These are phyloP conservation scores for Paecilomyces niveus DNA, from an alignment of 2,329 filamentous ascomycete species.

Conservation along the genomic window DNA sequence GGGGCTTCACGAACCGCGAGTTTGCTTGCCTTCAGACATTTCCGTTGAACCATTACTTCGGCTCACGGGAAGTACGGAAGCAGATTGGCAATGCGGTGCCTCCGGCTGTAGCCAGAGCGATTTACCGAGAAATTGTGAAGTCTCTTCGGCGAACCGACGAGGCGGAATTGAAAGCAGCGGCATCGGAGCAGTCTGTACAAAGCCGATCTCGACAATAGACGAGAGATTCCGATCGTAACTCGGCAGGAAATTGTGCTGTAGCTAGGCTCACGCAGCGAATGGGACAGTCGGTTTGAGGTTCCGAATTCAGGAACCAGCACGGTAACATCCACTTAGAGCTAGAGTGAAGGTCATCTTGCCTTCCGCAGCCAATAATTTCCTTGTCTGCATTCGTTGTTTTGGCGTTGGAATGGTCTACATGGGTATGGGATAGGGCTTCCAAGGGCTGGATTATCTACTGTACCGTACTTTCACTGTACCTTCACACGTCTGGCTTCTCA, in stretches of 20 bases:
- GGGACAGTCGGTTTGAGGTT: not conserved
- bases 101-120: slow-evolving; percentile 39
- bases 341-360: not conserved
- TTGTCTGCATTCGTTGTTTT: not conserved
- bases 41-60: slow-evolving; percentile 54
- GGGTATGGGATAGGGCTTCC: not conserved
- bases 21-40: slow-evolving; percentile 65
- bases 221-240: not conserved
- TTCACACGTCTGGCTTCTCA: not conserved
- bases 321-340: not conserved
- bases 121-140: slow-evolving; percentile 32
- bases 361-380: not conserved
- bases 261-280: not conserved
- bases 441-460: not conserved
- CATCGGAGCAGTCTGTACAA: not conserved
- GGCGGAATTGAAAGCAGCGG: not conserved
- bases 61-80: slow-evolving; percentile 33
- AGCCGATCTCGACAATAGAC: not conserved
- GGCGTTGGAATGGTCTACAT: not conserved
- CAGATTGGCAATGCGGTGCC: slow-evolving; percentile 80
- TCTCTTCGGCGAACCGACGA: slow-evolving; percentile 31
- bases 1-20: slow-evolving; percentile 62
- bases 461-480: not conserved
- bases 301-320: not conserved
- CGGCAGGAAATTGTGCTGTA: not conserved